Base-by-base conservation (phyloP, 768 basidiomycete genomes). In the Lactarius deliciosus region DNA sequence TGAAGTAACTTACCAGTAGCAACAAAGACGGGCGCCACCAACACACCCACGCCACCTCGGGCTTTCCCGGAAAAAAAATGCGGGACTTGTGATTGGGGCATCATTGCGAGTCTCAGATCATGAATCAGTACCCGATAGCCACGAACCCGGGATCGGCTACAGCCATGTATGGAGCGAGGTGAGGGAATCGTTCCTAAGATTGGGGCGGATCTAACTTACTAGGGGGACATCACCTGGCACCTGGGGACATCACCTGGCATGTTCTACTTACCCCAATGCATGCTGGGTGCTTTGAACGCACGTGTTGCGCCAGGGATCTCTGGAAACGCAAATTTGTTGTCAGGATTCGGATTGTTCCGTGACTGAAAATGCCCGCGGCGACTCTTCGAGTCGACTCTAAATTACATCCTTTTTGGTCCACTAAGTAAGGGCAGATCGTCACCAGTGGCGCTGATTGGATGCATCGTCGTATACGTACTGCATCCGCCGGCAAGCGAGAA, bases 341-440 rank as follows among this genome's bases (percentile, higher is more conserved):
- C 10, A 54, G 50, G 22, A 25, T 25, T 53, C 50, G 50, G 50
- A 25, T 25, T 25, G 10, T 53, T 53, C 50, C 61, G 34, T 62
- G 50, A 40, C 38, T 36, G n/a, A 22, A 20, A 18, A 54, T 18
- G 16, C 11, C 18, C 34, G 60, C 20, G 15, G 25, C n/a, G 40
- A 55, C 30, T 57, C 22, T 56, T 55, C 32, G 15, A 28, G 58
- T 53, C 30, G 41, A 56, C 64, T 64, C 59, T 65, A 61, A 65
- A 61, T 36, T 54, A 10, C 43, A 56, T 34, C 64, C 60, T 55
- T 61, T 65, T 65, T n/a, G 54, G 58, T 22, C 28, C 22, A 5
- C n/a, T 11, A 10, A 22, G 41, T 34, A 57, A 50, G 38, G 18
- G 38, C 61, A 30, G 61, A 63, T 56, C 50, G 2, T 53, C 61